Base-by-base conservation (phyloP, 331 rosid genomes). In the Rhamnella rubrinervis region DNA sequence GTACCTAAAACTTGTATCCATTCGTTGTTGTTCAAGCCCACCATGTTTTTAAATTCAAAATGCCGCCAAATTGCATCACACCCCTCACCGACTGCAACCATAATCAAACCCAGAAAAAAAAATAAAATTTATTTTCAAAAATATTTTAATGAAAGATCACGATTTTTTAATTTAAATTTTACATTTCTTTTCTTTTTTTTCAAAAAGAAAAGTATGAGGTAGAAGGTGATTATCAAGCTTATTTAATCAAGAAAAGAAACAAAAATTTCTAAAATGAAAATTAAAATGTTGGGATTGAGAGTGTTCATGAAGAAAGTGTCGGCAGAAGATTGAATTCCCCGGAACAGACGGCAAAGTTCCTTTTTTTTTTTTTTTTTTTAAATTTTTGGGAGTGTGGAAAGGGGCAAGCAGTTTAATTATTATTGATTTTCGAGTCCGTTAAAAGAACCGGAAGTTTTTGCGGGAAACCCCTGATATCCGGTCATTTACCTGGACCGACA, bases 391-490 rank as follows among this genome's bases (percentile, higher is more conserved):
- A 20, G 78, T 47, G 25, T 18, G 5, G 13, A 31, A 31, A 37
- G 12, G 25, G 18, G 35, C 35, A 31, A n/a, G 37, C 4, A 19
- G 55, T 37, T 7, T 7, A 18, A 51, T 40, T 20, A 25, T 28
- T 20, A 16, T 26, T 26, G 2, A 2, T 26, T 55, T 69, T 69
- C 25, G 16, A 18, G 64, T 55, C 44, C 55, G 53, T 49, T 71
- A 59, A 78, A 68, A 55, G 51, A 53, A 81, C 69, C 82, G 68
- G 64, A 76, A 51, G 63, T 58, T 87, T 81, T 78, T 57, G 81
- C 82, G 86, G 86, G 86, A 85, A 84, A 83, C 73, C 76, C 85
- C 26, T 53, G 76, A 77, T 63, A 72, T 40, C 75, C 84, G 87
- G 74, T 74, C 62, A 44, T 38, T 18, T 66, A 53, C 8, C 69